Evolutionary conservation across 31 red algal genomes (phyloP).

Genomic region (Asparagopsis taxiformis): DNA sequence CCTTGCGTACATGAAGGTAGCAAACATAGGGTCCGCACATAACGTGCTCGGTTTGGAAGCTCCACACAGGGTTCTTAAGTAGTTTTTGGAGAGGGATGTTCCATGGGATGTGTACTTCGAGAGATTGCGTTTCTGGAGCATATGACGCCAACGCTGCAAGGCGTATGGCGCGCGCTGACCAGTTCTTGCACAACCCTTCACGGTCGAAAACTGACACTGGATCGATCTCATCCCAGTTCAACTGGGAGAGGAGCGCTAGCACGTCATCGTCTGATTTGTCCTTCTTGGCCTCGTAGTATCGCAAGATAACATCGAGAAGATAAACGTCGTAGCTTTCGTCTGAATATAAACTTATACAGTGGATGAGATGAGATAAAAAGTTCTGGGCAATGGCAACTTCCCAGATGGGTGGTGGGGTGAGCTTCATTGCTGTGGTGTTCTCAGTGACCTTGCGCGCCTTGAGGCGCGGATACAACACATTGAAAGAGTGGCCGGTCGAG

Average conservation of each 20-base stretch:
- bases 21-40: conserved; percentile 59
- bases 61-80: conserved; percentile 32
- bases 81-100: conserved; percentile 65
- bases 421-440: neutral
- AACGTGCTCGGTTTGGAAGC: conserved; percentile 67
- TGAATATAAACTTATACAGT: no score
- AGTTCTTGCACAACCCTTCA: conserved; percentile 22
- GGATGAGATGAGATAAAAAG: conserved; percentile 60
- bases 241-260: conserved; percentile 37
- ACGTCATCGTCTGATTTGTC: conserved; percentile 13
- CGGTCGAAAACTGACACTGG: conserved; percentile 7
- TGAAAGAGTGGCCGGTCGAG: conserved; percentile 55
- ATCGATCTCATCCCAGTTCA: conserved; percentile 66
- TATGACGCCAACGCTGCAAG: conserved; percentile 41
- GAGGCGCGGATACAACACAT: conserved; percentile 52
- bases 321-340: no score
- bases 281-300: conserved; percentile 31
- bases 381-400: conserved; percentile 39
- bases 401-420: conserved; percentile 34
- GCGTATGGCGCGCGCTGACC: conserved; percentile 34
- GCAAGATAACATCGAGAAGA: no score
- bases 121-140: conserved; percentile 44
- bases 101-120: conserved; percentile 70
- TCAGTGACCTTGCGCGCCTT: conserved; percentile 26
- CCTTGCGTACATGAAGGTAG: conserved; percentile 62